Base-by-base conservation (phyloP, 306 rosid genomes). In the Carpinus fangiana region DNA sequence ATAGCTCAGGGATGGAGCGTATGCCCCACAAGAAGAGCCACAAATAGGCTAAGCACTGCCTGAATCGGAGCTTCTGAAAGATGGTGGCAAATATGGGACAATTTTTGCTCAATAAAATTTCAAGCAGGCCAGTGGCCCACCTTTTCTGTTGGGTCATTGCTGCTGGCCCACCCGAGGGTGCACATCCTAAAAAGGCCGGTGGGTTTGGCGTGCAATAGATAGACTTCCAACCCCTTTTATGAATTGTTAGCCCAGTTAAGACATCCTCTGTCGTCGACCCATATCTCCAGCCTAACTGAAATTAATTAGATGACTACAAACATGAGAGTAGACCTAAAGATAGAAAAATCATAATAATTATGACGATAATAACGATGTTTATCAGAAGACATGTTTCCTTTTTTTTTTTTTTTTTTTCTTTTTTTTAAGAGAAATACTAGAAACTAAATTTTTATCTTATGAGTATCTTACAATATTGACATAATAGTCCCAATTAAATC, bases 51-150 rank as follows among this genome's bases (percentile, higher is more conserved):
- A 86, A 21, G 71, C 79, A 80, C 60, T 82, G 87, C 57, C 90
- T 74, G 18, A 84, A 57, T 12, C 74, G 82, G 60, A 89, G 86
- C 41, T 82, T 78, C 11, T 11, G 81, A 61, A 12, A 66, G 47
- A 76, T 41, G 8, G 78, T 34, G 11, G 57, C 55, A 47, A 80
- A 10, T 13, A 86, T 36, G 80, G 90, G 88, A 34, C 76, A 73
- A 11, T 78, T 21, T 71, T 11, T 74, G 78, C 85, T 80, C 16
- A 84, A 6, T 6, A 88, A 59, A 56, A 84, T 31, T 84, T 86
- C 87, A n/a, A 84, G 80, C 0, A 79, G 69, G n/a, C 92, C 88
- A 1, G 90, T 80, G 4, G 78, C 59, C 88, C 81, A 84, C 34
- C 90, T 84, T 68, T 84, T 88, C 7, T 45, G 55, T 76, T 88